Percentiles rank a stretch among this genome's conserved stretches.
These are phyloP conservation scores for Penicillium oxalicum DNA, from an alignment of 2,329 filamentous ascomycete genomes.

Conservation along the genomic window DNA sequence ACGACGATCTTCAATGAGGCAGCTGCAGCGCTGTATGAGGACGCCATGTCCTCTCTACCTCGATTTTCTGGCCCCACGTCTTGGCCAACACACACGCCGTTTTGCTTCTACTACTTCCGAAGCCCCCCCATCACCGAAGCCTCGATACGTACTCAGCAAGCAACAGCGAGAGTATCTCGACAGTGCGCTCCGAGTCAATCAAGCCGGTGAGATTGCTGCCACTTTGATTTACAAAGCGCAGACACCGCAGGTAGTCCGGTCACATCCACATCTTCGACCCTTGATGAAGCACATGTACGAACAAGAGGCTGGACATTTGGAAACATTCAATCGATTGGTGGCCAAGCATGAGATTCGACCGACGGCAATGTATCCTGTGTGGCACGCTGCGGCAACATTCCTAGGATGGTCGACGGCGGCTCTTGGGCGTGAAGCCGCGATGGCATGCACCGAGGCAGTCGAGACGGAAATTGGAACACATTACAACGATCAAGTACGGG, in stretches of 20 bases:
- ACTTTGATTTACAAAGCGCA: constrained; percentile 90
- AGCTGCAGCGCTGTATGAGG: constrained; percentile 8
- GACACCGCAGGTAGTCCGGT: constrained; percentile 69
- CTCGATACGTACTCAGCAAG: constrained; percentile 56
- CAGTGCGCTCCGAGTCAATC: constrained; percentile 85
- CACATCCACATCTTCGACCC: constrained; percentile 79
- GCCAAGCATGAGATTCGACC: constrained; percentile 84
- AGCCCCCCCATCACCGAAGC: constrained; percentile 25
- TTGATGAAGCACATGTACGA: constrained; percentile 98
- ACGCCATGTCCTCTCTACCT: constrained; percentile 24
- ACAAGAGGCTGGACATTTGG: constrained; percentile 83
- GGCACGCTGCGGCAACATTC: constrained; percentile 71
- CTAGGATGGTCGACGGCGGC: constrained; percentile 86
- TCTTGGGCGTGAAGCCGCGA: constrained; percentile 86
- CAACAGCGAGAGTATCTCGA: constrained; percentile 70
- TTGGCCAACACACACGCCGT: constrained; percentile 23
- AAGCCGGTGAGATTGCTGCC: constrained; percentile 94
- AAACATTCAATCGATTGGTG: constrained; percentile 76
- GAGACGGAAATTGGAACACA: constrained; percentile 96
- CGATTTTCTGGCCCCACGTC: constrained; percentile 34
- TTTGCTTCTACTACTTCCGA: constrained; percentile 22
- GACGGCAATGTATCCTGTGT: constrained; percentile 86
- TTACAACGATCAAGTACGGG: constrained; percentile 87
- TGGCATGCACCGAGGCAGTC: constrained; percentile 97
- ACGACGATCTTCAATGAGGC: constrained; percentile 15